Evolutionary conservation across 495 filamentous ascomycete species (phyloP).

Genomic region (Astrothelium subdiscretum): DNA sequence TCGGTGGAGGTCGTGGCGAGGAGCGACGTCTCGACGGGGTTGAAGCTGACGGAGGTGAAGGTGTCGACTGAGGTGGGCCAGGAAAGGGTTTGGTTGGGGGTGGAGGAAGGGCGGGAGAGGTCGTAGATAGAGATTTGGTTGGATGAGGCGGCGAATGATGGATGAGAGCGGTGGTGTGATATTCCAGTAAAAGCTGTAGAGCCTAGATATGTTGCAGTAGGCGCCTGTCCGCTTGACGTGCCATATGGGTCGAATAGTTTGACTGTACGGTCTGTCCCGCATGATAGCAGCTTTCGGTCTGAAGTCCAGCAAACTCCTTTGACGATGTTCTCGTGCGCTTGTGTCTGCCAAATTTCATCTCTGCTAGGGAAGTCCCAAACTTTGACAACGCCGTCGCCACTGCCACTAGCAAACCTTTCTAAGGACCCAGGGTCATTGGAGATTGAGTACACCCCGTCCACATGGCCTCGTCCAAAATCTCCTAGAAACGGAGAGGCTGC

Average conservation of each 20-base stretch:
- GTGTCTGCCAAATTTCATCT: conserved; percentile 68
- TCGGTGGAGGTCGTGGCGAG: conserved; percentile 75
- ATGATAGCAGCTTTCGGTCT: conserved; percentile 77
- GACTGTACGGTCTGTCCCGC: conserved; percentile 73
- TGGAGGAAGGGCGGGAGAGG: conserved; percentile 56
- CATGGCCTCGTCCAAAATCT: conserved; percentile 80
- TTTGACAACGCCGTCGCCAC: conserved; percentile 63
- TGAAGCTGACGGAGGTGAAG: conserved; percentile 83
- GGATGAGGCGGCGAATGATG: conserved; percentile 63
- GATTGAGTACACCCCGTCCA: conserved; percentile 65
- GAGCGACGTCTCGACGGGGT: conserved; percentile 85
- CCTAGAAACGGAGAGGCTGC: conserved; percentile 88
- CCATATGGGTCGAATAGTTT: conserved; percentile 89
- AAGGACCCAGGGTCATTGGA: conserved; percentile 32
- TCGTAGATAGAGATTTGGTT: conserved; percentile 80
- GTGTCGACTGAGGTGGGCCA: conserved; percentile 87
- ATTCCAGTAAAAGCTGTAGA: conserved; percentile 70
- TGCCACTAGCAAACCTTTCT: conserved; percentile 29
- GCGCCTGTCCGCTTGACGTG: conserved; percentile 46
- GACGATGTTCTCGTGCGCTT: conserved; percentile 79
- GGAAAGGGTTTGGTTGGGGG: conserved; percentile 65
- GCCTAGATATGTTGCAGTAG: conserved; percentile 73
- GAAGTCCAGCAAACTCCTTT: conserved; percentile 84
- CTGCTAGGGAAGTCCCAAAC: conserved; percentile 79
- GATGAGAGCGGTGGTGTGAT: conserved; percentile 62